Evolutionary conservation across 805 yeast species (phyloP), one percentile per base, ranked within the genome.

Genomic region (Grigorovia yakushimaensis): DNA sequence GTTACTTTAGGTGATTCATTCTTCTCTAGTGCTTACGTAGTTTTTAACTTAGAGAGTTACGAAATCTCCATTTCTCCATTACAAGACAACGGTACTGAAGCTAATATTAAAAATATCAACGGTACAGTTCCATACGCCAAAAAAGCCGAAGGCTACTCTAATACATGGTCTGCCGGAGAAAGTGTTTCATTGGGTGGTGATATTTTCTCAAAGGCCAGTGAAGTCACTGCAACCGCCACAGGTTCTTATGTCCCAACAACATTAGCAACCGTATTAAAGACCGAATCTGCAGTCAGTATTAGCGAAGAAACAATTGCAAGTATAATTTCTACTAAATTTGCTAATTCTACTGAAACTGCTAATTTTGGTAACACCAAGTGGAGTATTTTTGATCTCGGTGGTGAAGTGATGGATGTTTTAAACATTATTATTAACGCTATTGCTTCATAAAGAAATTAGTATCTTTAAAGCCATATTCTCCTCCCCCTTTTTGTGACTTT

Each of bases 11-110:
- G 85, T 43, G 84, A 78, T 58, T 70, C 72, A 50, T 72, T 80
- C 54, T 66, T 81, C 51, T 68, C 79, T 44, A 71, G 76, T 48
- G 81, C 82, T 1, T 83, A 81, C 60, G 71, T 79, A 22, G 86
- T 81, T n/a, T 81, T 74, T 61, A 84, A 84, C 61, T 64, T 81
- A 45, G 85, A 79, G 27, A 73, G 73, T 56, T 65, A 64, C 42
- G 71, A 76, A 55, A 67, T 83, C 39, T 78, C 84, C 4, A 54
- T 83, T 58, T 84, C 80, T 19, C 76, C 73, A 58, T 74, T 73
- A 13, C 54, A 53, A 23, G 56, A 51, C 42, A 53, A 56, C 22
- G 44, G 47, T n/a, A 18, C 40, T 17, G 53, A 55, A 11, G 47
- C 37, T n/a, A 52, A 59, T 21, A 27, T 27, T 4, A 10, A 27